Base-by-base conservation (phyloP, 345 rosid genomes). In the Lenwebbia sp. region DNA sequence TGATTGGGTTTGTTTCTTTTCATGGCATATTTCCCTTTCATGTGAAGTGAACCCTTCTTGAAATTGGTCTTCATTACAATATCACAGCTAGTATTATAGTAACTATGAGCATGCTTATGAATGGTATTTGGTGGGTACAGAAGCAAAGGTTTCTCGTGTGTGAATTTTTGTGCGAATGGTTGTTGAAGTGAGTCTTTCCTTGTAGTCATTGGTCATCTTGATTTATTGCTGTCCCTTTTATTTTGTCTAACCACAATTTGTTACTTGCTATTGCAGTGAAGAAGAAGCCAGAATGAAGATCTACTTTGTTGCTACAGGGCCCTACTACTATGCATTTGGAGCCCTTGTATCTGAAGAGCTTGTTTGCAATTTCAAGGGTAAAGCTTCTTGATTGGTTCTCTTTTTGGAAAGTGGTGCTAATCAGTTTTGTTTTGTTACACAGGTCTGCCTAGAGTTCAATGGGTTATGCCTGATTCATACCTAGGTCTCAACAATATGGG, bases 391-490 rank as follows among this genome's bases (percentile, higher is more conserved):
- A 28, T 54, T 25, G 23, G 5, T 44, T 75, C 17, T 21, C 40
- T 13, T 54, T 21, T 33, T 55, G 54, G 17, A 13, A 85, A 47
- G 70, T 9, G 41, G 28, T n/a, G 37, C 83, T 89, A 14, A 84
- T 49, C 7, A 25, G 83, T 53, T n/a, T 11, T 54, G 11, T 25
- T 86, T 37, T 25, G 60, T 74, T 37, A 14, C 54, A 3, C 90
- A 96, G 99, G 94, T 84, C 85, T 97, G 90, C 94, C 96, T 13
- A 87, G 90, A 54, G 99, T 96, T 53, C 94, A 96, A 12, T 96
- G 99, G 99, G 99, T 96, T 89, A 96, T 97, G 86, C 97, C 98
- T 28, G 99, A 97, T 91, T 94, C 99, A 10, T 97, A 94, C 90
- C 60, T 95, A 84, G 96, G 95, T 92, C 94, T 96, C 62, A 94